Evolutionary conservation across 164 flowering plant genomes (phyloP), one percentile per base, ranked within the genome.

Genomic region (Vitis amurensis): DNA sequence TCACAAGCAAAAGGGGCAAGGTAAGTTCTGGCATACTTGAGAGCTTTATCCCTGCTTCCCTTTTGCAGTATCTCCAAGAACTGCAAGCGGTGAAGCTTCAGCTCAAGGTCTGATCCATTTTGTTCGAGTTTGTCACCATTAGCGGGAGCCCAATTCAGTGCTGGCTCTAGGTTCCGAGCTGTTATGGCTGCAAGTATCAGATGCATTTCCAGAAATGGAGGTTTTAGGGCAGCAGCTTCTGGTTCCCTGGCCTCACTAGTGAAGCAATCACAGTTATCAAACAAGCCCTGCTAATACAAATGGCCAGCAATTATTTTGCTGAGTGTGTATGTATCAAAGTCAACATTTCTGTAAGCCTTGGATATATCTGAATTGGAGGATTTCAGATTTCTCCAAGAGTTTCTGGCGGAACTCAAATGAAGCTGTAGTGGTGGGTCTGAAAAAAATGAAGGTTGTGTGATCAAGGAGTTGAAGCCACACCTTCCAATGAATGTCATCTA

Each of bases 201-300:
- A 74, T 83, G 77, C 97, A 94, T 80, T 67, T 92, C 89, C 19
- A 82, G 55, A 75, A 86, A 94, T 16, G 76, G 83, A 16, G 82
- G 73, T 73, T 79, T 87, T 31, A 82, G 59, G 19, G 73, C 64
- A 44, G 66, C 58, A 23, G 83, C 80, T 30, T 85, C 91, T 66
- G 83, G 73, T 66, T 82, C 89, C 37, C 70, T 62, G 3, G 89
- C 80, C 76, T 92, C 98, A 60, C 62, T 82, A 19, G 84, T 68
- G 63, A 94, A 94, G 70, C 85, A 80, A 70, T 92, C 97, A 19
- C 92, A 91, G 14, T 86, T 62, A 19, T 91, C 91, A 76, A 91
- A 92, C 55, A 87, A 76, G 27, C 95, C 91, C 58, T 83, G 87
- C 37, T 84, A 78, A 68, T 94, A 92, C 66, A 94, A 89, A 74